Conservation (phyloP, 805 yeast species). For the Wickerhamomyces canadensis region DNA sequence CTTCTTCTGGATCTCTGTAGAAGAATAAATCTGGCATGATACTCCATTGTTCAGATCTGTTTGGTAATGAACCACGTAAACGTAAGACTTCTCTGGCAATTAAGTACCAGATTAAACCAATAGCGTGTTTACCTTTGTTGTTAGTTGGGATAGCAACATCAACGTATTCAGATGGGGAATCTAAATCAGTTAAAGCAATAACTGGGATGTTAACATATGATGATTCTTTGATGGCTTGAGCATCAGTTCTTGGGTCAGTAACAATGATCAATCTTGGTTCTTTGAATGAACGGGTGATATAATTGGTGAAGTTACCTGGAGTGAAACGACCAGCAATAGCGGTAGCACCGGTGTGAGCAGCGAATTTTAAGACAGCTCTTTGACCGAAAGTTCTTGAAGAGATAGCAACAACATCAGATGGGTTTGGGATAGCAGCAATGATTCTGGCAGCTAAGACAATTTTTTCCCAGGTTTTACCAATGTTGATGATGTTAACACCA, state of each 20-base stretch:
- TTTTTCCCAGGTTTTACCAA: constrained; percentile 99
- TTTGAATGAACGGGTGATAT: constrained; percentile 99
- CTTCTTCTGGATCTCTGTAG: constrained; percentile 99
- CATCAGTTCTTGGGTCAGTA: constrained; percentile 99
- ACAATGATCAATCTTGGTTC: constrained; percentile 99
- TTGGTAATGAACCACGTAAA: constrained; percentile 95
- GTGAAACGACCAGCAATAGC: constrained; percentile 99
- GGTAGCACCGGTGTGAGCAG: constrained; percentile 99
- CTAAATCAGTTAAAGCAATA: constrained; percentile 97
- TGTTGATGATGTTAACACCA: constrained; percentile 97
- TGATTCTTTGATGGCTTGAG: constrained; percentile 99
- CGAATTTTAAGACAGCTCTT: constrained; percentile 99
- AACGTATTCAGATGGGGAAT: constrained; percentile 97
- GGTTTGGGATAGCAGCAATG: constrained; percentile 98
- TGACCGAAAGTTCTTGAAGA: constrained; percentile 99
- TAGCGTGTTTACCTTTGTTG: constrained; percentile 99
- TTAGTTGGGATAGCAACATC: constrained; percentile 99
- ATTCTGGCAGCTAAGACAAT: constrained; percentile 99
- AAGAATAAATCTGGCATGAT: constrained; percentile 99
- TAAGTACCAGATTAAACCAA: constrained; percentile 99
- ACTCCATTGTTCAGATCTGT: constrained; percentile 96
- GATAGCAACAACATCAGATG: constrained; percentile 97
- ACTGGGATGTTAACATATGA: constrained; percentile 99
- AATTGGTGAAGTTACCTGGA: constrained; percentile 99
- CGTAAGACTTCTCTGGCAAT: constrained; percentile 98